Conservation (phyloP, 805 yeast genomes). For the Ogataea allantospora region DNA sequence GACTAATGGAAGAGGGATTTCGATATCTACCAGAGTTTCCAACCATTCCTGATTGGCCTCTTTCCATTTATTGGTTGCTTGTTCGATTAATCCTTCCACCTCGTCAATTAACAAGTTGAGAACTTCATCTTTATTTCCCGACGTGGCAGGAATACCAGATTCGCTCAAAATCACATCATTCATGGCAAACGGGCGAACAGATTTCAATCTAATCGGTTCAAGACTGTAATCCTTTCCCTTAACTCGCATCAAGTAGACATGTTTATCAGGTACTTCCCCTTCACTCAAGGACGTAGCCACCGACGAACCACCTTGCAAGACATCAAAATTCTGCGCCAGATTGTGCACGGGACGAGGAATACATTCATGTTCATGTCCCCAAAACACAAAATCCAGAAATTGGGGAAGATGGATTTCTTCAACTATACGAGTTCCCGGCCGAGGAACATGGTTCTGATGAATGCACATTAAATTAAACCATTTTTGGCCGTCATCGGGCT, state of each 20-base stretch:
- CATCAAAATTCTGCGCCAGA: constrained; percentile 63
- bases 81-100: constrained; percentile 64
- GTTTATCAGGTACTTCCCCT: constrained; percentile 76
- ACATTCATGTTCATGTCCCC: constrained; percentile 99
- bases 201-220: constrained; percentile 60
- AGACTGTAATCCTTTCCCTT: constrained; percentile 54
- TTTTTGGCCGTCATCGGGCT: constrained; percentile 54
- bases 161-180: constrained; percentile 56
- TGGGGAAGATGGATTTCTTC: constrained; percentile 84
- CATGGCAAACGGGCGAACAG: constrained; percentile 84
- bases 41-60: constrained; percentile 28
- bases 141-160: constrained; percentile 56
- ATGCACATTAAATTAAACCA: constrained; percentile 88
- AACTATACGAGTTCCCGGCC: constrained; percentile 74
- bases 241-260: constrained; percentile 68
- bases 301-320: constrained; percentile 90
- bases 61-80: constrained; percentile 53
- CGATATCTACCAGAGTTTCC: constrained; percentile 32
- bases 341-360: constrained; percentile 64
- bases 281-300: constrained; percentile 88
- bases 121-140: constrained; percentile 59
- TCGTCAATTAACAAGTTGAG: constrained; percentile 55
- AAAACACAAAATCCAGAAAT: constrained; percentile 77
- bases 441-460: constrained; percentile 88
- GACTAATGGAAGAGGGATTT: constrained; percentile 77